Conservation (phyloP, 2,329 filamentous ascomycete species). For the Dothideomycetes sp. region DNA sequence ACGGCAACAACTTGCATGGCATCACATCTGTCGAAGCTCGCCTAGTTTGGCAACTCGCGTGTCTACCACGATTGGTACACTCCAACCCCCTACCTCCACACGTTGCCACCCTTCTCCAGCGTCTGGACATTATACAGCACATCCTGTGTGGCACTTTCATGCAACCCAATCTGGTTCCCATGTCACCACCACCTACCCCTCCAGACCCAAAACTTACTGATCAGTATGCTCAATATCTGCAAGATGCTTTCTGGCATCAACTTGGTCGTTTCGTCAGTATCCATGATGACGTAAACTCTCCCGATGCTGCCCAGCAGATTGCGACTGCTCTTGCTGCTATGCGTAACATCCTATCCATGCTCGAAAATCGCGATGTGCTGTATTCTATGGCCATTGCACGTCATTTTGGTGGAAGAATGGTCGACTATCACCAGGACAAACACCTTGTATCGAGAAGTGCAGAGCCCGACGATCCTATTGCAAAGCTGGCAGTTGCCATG, state of each 20-base stretch:
- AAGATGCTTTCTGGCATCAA: conserved; percentile 62
- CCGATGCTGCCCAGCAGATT: conserved; percentile 6
- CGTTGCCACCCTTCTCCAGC: conserved; percentile 51
- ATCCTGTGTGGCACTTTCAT: conserved; percentile 66
- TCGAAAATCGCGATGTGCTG: conserved; percentile 81
- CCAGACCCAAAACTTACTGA: conserved; percentile 15
- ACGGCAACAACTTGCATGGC: conserved; percentile 9
- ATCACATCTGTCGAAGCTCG: conserved; percentile 48
- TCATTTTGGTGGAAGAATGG: conserved; percentile 55
- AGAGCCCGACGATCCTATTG: conserved; percentile 31
- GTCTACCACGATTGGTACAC: conserved; percentile 31
- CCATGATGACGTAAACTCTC: conserved; percentile 41
- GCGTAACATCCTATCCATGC: conserved; percentile 63
- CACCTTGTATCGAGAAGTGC: conserved; percentile 19
- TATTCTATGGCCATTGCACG: conserved; percentile 80
- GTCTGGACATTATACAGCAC: conserved; percentile 66
- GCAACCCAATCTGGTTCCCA: conserved; percentile 48
- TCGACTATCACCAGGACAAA: conserved; percentile 30
- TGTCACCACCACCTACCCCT: conserved; percentile 30
- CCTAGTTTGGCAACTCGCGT: conserved; percentile 51
- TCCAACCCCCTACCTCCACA: conserved; percentile 22
- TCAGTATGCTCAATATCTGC: conserved; percentile 18
- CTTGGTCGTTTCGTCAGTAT: conserved; percentile 64
- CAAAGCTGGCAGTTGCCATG: conserved; percentile 41
- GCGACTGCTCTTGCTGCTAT: conserved; percentile 47